Evolutionary conservation across 306 rosid species (phyloP).

Genomic region (Castanea mollissima): DNA sequence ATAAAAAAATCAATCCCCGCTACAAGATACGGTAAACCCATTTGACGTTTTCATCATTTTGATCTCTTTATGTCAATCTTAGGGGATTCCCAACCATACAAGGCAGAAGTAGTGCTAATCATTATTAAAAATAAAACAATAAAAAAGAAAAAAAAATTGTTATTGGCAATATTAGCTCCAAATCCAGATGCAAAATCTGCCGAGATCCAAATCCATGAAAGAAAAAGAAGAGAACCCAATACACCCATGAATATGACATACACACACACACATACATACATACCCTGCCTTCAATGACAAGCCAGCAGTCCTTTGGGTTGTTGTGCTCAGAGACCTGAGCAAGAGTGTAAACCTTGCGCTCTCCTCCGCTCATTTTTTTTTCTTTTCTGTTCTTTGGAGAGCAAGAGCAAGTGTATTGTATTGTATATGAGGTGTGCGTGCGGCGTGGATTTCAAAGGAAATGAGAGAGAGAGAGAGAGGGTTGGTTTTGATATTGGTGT

Average conservation of each 20-base stretch:
- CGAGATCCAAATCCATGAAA: not conserved
- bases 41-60: not conserved
- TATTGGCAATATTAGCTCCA: not conserved
- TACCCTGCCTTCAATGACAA: slow-evolving; percentile 79
- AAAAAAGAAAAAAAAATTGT: not conserved
- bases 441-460: slow-evolving; percentile 28
- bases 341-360: slow-evolving; percentile 48
- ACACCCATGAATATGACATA: too few species aligned
- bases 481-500: too few species aligned
- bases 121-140: too few species aligned
- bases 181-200: not conserved
- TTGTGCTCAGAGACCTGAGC: slow-evolving; percentile 66
- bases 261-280: not conserved
- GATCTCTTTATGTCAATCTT: not conserved
- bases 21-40: not conserved
- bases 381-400: not conserved
- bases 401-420: not conserved
- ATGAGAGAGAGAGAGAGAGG: too few species aligned
- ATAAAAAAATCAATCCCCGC: not conserved
- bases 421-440: too few species aligned
- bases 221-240: not conserved
- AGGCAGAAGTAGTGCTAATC: not conserved
- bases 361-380: slow-evolving; percentile 59
- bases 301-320: slow-evolving; percentile 71
- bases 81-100: not conserved